Evolutionary conservation across 768 basidiomycete species (phyloP).

Genomic region (Crepidotus variabilis): DNA sequence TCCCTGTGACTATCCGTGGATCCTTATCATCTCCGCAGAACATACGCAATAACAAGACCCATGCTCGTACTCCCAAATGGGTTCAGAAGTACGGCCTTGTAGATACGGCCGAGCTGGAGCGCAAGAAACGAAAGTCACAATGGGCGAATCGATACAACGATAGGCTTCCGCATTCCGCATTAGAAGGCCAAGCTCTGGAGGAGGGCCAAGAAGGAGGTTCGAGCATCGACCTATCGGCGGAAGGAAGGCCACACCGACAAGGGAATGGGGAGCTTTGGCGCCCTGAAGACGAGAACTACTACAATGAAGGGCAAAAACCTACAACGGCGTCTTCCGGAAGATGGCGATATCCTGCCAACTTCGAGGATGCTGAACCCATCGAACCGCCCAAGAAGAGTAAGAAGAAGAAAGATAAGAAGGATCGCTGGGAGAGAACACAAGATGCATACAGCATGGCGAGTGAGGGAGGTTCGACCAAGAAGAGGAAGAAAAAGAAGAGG

Average conservation of each 20-base stretch:
- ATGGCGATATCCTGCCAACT: constrained; percentile 87
- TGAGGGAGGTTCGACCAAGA: constrained; percentile 35
- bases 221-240: constrained; percentile 34
- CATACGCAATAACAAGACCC: constrained; percentile 92
- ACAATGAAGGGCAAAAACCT: constrained; percentile 43
- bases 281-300: constrained; percentile 73
- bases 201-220: constrained; percentile 71
- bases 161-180: constrained; percentile 63
- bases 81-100: constrained; percentile 87
- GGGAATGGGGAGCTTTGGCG: constrained; percentile 65
- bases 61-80: constrained; percentile 95
- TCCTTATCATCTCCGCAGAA: constrained; percentile 49
- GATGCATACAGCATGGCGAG: constrained; percentile 66
- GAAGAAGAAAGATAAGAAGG: constrained; percentile 80
- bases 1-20: background rate
- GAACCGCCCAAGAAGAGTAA: constrained; percentile 39
- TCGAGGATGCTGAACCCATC: constrained; percentile 54
- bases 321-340: constrained; percentile 47
- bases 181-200: constrained; percentile 68
- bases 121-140: constrained; percentile 76
- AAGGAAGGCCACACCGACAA: constrained; percentile 28
- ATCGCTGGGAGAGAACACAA: constrained; percentile 83
- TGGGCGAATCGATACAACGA: constrained; percentile 90
- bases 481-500: constrained; percentile 62
- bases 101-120: constrained; percentile 70